Percentiles rank a stretch among this genome's conserved stretches.
These are phyloP conservation scores for Parietaria judaica DNA, from an alignment of 306 rosid genomes.

Conservation along the genomic window DNA sequence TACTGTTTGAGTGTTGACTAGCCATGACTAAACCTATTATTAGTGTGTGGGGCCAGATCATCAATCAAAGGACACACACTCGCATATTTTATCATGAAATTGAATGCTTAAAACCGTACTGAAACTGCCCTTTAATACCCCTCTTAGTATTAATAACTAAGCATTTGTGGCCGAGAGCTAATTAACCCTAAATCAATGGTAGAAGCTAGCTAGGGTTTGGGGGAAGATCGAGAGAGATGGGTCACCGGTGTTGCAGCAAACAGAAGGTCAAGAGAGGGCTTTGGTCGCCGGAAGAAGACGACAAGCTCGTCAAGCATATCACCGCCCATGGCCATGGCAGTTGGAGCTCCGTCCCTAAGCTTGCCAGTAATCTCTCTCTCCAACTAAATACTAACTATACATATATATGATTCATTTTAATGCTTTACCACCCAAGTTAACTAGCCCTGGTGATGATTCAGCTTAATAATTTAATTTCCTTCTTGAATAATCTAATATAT, in stretches of 20 bases:
- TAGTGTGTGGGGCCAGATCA: background rate
- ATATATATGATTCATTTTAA: too few species aligned
- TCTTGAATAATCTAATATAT: too few species aligned
- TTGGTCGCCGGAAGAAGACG: conserved; percentile 62
- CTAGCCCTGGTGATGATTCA: too few species aligned
- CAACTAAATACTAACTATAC: too few species aligned
- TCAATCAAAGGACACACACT: background rate
- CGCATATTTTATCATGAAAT: background rate
- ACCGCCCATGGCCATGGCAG: conserved; percentile 42
- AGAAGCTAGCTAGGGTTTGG: background rate
- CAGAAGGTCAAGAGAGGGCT: conserved; percentile 50
- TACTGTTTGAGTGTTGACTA: background rate
- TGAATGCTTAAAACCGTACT: background rate
- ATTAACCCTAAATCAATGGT: background rate
- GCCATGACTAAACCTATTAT: background rate
- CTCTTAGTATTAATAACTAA: background rate
- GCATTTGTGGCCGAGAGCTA: background rate
- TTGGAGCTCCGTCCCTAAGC: conserved; percentile 54
- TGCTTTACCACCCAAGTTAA: too few species aligned
- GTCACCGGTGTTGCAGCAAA: conserved; percentile 40
- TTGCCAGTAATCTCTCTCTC: conserved; percentile 29
- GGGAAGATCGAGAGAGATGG: conserved; percentile 8
- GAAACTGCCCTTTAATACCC: conserved; percentile 6
- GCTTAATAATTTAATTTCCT: too few species aligned
- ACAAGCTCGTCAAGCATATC: conserved; percentile 36